Base-by-base conservation (phyloP, 345 rosid species). In the Linum usitatissimum region DNA sequence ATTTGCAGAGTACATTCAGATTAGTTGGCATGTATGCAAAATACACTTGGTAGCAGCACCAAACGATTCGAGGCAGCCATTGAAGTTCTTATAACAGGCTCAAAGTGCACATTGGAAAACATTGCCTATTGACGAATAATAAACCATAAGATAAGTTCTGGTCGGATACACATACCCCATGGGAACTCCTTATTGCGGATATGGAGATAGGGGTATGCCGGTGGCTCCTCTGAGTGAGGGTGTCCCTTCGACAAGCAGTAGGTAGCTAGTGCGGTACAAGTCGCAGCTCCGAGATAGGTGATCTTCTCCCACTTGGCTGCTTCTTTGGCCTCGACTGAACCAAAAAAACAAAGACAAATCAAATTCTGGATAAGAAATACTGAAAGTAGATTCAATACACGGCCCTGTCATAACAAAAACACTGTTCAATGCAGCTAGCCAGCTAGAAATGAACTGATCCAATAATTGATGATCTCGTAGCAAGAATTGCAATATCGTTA, bases 131-230 rank as follows among this genome's bases (percentile, higher is more conserved):
- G n/a, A n/a, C n/a, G 38, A 7, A 34, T 34, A 23, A 34, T 34
- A 34, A 34, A 5, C 3, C 38, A 34, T 34, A 34, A 34, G 38
- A 34, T 4, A 34, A 34, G 38, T 34, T 34, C 5, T 15, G 23
- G 63, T 3, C 31, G 23, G 9, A n/a, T 6, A 67, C 15, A 70
- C 80, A 64, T 90, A 93, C 99, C 99, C 99, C 95, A 93, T 51
- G 99, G 97, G 49, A 90, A 93, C 85, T 93, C 97, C 84, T 90
- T 93, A 76, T 86, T 90, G 70, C 97, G 97, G 73, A 93, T 81
- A 79, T 87, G 96, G 84, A 93, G n/a, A 77, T 86, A 87, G 0
- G 88, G 80, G 65, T 87, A 93, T 0, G 92, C 56, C 0, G 97
- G 85, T 68, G 91, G 97, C 53, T 87, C 91, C 6, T 93, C 99